phyloP scores from a whole-genome alignment of 2,329 filamentous ascomycete species.

The Claviceps africana region DNA sequence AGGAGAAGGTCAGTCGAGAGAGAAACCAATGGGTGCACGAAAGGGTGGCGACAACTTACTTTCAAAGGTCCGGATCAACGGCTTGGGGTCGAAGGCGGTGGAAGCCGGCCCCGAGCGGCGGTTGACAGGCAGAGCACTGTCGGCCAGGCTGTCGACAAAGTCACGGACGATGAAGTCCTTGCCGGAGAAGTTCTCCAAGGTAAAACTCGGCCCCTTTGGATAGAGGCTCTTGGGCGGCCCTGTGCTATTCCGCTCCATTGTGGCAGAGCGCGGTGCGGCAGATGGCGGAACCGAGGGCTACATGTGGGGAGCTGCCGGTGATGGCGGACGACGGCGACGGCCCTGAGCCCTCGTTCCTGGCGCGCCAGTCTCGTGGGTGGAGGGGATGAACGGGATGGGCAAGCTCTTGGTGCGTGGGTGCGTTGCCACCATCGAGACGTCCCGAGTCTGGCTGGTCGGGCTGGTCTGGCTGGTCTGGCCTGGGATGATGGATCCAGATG shows the following conservation, averaged over 20 bases:
- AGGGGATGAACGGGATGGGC: not conserved
- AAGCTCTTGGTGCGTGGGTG: not conserved
- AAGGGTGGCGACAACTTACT: slow-evolving; percentile 28
- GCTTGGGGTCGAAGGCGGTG: slow-evolving; percentile 79
- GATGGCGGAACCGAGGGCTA: slow-evolving; percentile 13
- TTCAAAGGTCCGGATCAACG: slow-evolving; percentile 90
- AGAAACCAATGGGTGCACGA: not conserved
- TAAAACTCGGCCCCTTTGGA: slow-evolving; percentile 69
- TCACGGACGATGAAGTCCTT: slow-evolving; percentile 97
- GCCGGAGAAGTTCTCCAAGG: slow-evolving; percentile 72
- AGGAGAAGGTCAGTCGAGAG: not conserved
- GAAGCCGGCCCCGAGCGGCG: slow-evolving; percentile 60
- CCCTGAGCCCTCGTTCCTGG: not conserved
- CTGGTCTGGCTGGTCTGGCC: not conserved
- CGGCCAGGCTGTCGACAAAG: slow-evolving; percentile 86
- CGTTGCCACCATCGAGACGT: not conserved
- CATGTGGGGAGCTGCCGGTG: slow-evolving; percentile 14
- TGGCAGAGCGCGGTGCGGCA: slow-evolving; percentile 11
- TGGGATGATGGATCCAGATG: not conserved
- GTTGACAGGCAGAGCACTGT: slow-evolving; percentile 63
- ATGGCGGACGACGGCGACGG: not conserved
- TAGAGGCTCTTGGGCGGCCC: slow-evolving; percentile 51
- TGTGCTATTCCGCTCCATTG: slow-evolving; percentile 29
- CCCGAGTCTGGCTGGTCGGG: not conserved
- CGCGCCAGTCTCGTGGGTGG: not conserved